phyloP scores from a whole-genome alignment of 1,284 basidiomycete genomes.

The Ustilago trichophora region DNA sequence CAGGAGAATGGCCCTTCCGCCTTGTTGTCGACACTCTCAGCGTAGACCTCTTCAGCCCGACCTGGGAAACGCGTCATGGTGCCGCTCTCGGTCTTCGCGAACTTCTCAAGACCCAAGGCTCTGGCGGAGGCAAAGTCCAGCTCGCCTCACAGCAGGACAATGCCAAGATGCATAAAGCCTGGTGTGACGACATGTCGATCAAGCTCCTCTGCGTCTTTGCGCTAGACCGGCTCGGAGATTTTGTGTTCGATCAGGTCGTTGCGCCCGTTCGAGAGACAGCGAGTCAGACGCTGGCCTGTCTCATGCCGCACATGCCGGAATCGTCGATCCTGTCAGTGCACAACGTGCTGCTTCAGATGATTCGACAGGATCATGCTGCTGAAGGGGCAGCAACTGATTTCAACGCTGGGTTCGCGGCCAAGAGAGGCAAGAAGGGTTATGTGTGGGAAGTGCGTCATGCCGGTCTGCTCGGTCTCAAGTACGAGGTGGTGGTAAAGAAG shows the following conservation, averaged over 20 bases:
- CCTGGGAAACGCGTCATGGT: slow-evolving; percentile 95
- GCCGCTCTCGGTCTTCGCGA: slow-evolving; percentile 91
- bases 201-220: slow-evolving; percentile 89
- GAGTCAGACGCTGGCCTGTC: slow-evolving; percentile 89
- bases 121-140: slow-evolving; percentile 76
- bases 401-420: slow-evolving; percentile 64
- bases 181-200: slow-evolving; percentile 88
- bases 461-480: slow-evolving; percentile 93
- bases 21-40: slow-evolving; percentile 83
- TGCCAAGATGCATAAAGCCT: slow-evolving; percentile 74
- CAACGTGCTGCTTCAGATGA: slow-evolving; percentile 87
- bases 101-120: slow-evolving; percentile 84
- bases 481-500: slow-evolving; percentile 90
- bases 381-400: slow-evolving; percentile 20
- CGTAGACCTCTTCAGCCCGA: slow-evolving; percentile 81
- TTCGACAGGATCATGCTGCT: slow-evolving; percentile 79
- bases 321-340: slow-evolving; percentile 82
- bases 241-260: slow-evolving; percentile 94
- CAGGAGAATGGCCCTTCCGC: slow-evolving; percentile 87
- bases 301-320: slow-evolving; percentile 83
- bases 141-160: slow-evolving; percentile 37
- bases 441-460: slow-evolving; percentile 98
- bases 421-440: slow-evolving; percentile 71
- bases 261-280: slow-evolving; percentile 97
- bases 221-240: slow-evolving; percentile 97